A percentile compares a stretch with the other conserved stretches of the same genome.
Conservation (phyloP, 305 asterid species). For the Fraxinus sp. region DNA sequence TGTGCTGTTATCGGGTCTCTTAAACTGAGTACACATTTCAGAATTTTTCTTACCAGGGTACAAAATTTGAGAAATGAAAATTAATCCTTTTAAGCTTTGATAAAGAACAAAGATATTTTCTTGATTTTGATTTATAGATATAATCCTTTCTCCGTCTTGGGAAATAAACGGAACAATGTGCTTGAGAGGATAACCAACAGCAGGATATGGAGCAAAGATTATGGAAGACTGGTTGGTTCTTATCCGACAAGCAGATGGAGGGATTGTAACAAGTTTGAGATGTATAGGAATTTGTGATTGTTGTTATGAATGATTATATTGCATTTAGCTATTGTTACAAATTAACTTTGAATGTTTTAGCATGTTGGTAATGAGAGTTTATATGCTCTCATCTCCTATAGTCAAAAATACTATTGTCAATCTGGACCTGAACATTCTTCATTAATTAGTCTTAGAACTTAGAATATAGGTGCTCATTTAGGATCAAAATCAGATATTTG, state of each 20-base stretch:
- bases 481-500: not conserved
- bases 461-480: not conserved
- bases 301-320: not conserved
- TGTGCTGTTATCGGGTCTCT: constrained; percentile 35
- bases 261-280: constrained; percentile 5
- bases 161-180: not conserved
- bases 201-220: not conserved
- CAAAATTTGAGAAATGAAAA: not conserved
- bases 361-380: not conserved
- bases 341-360: not conserved
- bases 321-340: not conserved
- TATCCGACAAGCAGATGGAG: not conserved
- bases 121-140: not conserved
- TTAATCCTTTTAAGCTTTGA: not conserved
- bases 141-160: not conserved
- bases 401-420: not conserved
- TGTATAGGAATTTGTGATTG: constrained; percentile 1
- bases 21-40: constrained; percentile 24
- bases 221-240: not conserved
- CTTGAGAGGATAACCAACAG: not conserved
- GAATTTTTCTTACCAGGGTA: not conserved
- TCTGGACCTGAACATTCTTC: not conserved
- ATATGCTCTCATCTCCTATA: not conserved
- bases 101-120: not conserved
- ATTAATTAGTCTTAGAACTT: not conserved